phyloP scores from a whole-genome alignment of 139 green algal genomes.

The Asterochloris erici region DNA sequence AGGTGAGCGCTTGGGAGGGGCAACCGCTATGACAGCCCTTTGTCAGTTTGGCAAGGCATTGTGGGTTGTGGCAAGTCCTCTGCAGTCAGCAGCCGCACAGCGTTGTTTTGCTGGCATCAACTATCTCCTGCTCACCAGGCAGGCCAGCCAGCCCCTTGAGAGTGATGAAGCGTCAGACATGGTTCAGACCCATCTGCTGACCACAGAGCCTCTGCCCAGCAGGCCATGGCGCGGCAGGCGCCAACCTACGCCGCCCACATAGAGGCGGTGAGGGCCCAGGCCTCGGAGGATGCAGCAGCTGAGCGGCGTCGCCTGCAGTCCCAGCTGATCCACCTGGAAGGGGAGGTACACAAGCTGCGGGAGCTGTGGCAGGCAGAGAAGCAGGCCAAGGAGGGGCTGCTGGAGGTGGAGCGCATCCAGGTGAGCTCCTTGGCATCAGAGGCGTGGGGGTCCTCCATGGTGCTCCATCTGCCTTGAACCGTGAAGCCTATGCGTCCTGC shows the following conservation, averaged over 20 bases:
- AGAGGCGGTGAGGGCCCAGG: conserved; percentile 10
- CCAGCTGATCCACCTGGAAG: background rate
- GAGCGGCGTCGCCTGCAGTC: conserved; percentile 1
- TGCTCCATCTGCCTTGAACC: background rate
- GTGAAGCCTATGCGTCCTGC: background rate
- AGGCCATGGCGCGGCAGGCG: conserved; percentile 14
- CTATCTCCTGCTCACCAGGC: too few relatives aligned
- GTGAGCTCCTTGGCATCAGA: background rate
- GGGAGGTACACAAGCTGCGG: conserved; percentile 12
- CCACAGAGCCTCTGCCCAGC: background rate
- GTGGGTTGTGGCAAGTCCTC: too few relatives aligned
- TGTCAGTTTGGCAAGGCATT: too few relatives aligned
- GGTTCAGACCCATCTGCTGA: too few relatives aligned
- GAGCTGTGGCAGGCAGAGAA: background rate
- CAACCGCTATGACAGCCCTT: too few relatives aligned
- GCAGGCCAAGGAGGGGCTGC: background rate
- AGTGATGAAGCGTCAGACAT: too few relatives aligned
- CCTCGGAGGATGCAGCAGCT: conserved; percentile 3
- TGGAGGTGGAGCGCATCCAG: conserved; percentile 11
- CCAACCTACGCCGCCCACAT: conserved; percentile 10
- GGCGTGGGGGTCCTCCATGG: background rate
- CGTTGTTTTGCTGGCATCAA: too few relatives aligned
- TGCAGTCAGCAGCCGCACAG: too few relatives aligned
- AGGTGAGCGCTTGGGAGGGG: too few relatives aligned
- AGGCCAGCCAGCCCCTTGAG: too few relatives aligned